A percentile compares a stretch with the other conserved stretches of the same genome.
These are phyloP conservation scores for Inga leiocalycina DNA, from an alignment of 306 rosid species.

Conservation along the genomic window DNA sequence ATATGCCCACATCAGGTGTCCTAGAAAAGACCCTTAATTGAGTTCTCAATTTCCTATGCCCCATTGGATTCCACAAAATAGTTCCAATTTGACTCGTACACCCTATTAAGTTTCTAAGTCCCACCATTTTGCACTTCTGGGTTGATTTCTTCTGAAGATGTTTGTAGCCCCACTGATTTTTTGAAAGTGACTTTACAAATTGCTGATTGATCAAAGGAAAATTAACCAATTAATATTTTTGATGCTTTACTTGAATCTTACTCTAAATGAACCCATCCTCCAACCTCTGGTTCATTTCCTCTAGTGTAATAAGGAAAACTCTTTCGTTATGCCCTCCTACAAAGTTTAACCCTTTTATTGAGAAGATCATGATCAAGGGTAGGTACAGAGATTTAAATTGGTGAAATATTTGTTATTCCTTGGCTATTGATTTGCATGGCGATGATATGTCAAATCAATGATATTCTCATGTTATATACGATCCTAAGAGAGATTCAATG, in stretches of 20 bases:
- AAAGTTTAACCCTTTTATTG: not conserved
- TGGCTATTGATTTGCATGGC: not conserved
- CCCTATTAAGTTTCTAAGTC: slow-evolving; percentile 6
- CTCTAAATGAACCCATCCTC: not conserved
- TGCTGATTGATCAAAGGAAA: not conserved
- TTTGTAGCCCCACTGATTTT: not conserved
- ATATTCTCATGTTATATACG: not conserved
- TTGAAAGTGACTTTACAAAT: not conserved
- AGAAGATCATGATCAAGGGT: not conserved
- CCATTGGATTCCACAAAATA: slow-evolving; percentile 10
- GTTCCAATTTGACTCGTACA: slow-evolving; percentile 6
- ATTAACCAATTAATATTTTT: not conserved
- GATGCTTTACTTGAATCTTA: slow-evolving; percentile 6
- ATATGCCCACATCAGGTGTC: not conserved
- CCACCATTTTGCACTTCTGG: slow-evolving; percentile 21
- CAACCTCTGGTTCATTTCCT: not conserved
- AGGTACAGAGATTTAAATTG: not conserved
- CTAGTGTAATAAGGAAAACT: not conserved
- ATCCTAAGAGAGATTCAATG: not conserved
- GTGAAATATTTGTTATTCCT: not conserved
- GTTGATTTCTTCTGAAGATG: not conserved
- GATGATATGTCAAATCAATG: not conserved
- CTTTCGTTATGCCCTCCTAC: not conserved
- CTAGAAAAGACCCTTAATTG: slow-evolving; percentile 7
- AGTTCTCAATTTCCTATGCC: slow-evolving; percentile 12